Percentiles rank a stretch among this genome's conserved stretches.
phyloP scores from a whole-genome alignment of 495 filamentous ascomycete genomes.

The Terfezia claveryi region DNA sequence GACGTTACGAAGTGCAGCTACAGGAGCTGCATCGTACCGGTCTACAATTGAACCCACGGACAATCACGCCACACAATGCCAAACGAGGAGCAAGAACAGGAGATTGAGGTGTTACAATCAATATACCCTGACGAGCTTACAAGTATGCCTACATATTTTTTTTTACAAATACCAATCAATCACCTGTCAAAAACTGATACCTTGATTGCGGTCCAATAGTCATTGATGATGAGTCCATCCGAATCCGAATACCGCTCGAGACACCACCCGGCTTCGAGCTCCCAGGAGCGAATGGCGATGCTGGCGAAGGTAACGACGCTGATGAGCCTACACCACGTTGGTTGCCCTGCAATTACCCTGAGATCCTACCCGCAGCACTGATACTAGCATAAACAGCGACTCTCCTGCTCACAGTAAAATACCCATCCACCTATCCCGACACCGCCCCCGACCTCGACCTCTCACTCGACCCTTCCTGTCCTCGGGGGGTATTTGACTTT shows the following conservation, averaged over 20 bases:
- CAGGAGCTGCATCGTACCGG: too few species aligned
- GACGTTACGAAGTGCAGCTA: too few species aligned
- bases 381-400: slow-evolving; percentile 24
- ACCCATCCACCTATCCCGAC: slow-evolving; percentile 74
- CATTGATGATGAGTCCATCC: slow-evolving; percentile 66
- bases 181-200: not conserved
- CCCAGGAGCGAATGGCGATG: slow-evolving; percentile 23
- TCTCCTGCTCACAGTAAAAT: slow-evolving; percentile 59
- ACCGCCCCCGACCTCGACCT: slow-evolving; percentile 60
- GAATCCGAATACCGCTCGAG: slow-evolving; percentile 63
- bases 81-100: slow-evolving; percentile 73
- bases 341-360: not conserved
- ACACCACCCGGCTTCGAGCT: slow-evolving; percentile 18
- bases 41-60: too few species aligned
- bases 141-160: slow-evolving; percentile 28
- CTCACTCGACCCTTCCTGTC: slow-evolving; percentile 24
- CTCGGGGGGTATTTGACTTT: slow-evolving; percentile 35
- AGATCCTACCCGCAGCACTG: slow-evolving; percentile 1
- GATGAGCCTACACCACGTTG: slow-evolving; percentile 21
- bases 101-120: slow-evolving; percentile 89
- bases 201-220: slow-evolving; percentile 27
- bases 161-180: not conserved
- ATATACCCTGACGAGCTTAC: slow-evolving; percentile 97
- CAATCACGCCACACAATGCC: not conserved
- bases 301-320: slow-evolving; percentile 30